Evolutionary conservation across 202 grass and related monocot genomes (phyloP).

Genomic region (Musa balbisiana): DNA sequence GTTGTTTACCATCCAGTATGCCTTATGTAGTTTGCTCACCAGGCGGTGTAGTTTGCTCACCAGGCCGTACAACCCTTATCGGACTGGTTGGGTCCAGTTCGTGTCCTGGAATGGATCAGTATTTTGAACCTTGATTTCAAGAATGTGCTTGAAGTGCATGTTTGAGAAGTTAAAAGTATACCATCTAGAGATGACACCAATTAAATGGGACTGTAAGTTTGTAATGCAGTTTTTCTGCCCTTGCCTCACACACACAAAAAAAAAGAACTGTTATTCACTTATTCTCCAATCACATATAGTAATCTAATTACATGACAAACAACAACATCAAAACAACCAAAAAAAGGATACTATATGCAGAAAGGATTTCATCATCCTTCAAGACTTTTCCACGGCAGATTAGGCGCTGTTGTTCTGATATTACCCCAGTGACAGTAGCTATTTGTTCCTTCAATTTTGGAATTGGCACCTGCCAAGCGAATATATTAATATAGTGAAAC

Average conservation of each 20-base stretch:
- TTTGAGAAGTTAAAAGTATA: too few relatives aligned
- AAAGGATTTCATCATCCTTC: conserved; percentile 93
- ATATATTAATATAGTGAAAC: conserved; percentile 20
- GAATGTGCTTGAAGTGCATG: too few relatives aligned
- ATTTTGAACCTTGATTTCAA: too few relatives aligned
- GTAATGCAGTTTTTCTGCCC: too few relatives aligned
- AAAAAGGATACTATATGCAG: conserved; percentile 88
- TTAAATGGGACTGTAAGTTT: too few relatives aligned
- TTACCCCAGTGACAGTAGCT: conserved; percentile 72
- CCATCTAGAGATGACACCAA: too few relatives aligned
- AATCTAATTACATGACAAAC: not conserved
- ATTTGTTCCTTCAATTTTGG: conserved; percentile 94
- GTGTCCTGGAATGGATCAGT: too few relatives aligned
- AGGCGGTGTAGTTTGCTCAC: too few relatives aligned
- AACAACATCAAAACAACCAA: not conserved
- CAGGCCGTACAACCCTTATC: too few relatives aligned
- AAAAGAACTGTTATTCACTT: not conserved
- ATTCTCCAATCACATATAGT: not conserved
- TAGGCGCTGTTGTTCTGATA: conserved; percentile 85
- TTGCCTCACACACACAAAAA: not conserved
- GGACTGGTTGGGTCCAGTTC: too few relatives aligned
- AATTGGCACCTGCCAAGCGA: conserved; percentile 64
- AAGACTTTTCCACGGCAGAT: conserved; percentile 91
- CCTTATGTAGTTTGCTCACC: too few relatives aligned
- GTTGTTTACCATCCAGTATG: too few relatives aligned